phyloP scores from a whole-genome alignment of 2,329 filamentous ascomycete genomes.

The Boeremia exigua region DNA sequence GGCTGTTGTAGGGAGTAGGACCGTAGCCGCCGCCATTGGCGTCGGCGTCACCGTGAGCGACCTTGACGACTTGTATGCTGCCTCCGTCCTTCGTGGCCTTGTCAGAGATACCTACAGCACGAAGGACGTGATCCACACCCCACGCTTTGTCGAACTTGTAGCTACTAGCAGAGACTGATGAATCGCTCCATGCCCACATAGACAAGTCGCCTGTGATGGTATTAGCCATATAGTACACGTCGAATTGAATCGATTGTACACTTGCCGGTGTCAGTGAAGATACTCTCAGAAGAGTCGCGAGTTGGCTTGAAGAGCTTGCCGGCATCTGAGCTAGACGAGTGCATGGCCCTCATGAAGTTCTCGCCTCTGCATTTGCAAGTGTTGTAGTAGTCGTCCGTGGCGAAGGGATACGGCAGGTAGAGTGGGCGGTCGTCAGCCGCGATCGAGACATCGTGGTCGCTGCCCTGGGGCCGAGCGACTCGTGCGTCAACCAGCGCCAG shows the following conservation, averaged over 20 bases:
- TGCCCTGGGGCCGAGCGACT: neutral
- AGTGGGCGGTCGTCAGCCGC: neutral
- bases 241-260: neutral
- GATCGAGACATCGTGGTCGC: neutral
- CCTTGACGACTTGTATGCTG: neutral
- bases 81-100: conserved; percentile 6
- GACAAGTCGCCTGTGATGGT: neutral
- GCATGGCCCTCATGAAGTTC: conserved; percentile 11
- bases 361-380: conserved; percentile 10
- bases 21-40: conserved; percentile 3
- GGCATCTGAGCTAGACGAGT: neutral
- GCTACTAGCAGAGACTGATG: neutral
- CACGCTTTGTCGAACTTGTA: neutral
- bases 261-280: neutral
- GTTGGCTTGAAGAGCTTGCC: conserved; percentile 8
- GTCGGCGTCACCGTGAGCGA: conserved; percentile 6
- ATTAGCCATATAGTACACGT: neutral
- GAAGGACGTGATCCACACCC: conserved; percentile 7
- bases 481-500: neutral
- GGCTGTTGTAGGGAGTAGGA: neutral
- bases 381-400: neutral
- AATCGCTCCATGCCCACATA: conserved; percentile 5
- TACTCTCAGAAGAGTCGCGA: conserved; percentile 5
- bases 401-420: neutral
- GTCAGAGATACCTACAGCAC: conserved; percentile 6